Evolutionary conservation across 2,329 filamentous ascomycete genomes (phyloP).

Genomic region (Endocalyx cinctus): DNA sequence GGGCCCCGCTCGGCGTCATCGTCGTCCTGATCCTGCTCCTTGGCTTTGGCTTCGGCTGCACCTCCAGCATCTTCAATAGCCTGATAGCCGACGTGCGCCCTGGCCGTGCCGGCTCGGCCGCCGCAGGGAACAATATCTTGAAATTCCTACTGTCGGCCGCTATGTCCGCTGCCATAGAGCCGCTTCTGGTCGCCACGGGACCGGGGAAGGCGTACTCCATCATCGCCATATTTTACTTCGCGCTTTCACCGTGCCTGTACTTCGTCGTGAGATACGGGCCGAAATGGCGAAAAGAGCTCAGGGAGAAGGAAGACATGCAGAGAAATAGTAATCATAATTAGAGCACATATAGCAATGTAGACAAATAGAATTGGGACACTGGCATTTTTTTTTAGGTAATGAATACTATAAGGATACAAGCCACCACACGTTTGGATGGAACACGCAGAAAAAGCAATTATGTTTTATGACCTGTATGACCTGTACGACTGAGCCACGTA

Average conservation of each 20-base stretch:
- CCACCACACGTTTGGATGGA: no score
- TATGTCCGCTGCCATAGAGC: constrained; percentile 54
- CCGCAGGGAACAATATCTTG: constrained; percentile 58
- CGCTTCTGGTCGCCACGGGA: constrained; percentile 51
- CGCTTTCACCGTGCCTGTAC: constrained; percentile 43
- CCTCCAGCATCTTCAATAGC: constrained; percentile 55
- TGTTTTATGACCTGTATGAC: no score
- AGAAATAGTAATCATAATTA: no score
- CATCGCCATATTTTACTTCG: constrained; percentile 44
- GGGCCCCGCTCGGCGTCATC: constrained; percentile 45
- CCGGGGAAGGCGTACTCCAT: constrained; percentile 58
- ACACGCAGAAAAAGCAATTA: no score
- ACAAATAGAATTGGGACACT: no score
- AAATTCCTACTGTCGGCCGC: constrained; percentile 55
- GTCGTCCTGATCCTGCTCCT: constrained; percentile 53
- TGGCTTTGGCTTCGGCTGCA: constrained; percentile 51
- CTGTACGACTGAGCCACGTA: no score
- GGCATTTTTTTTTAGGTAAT: no score
- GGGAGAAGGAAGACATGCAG: constrained; percentile 35
- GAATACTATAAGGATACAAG: no score
- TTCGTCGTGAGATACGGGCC: constrained; percentile 42
- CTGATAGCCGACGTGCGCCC: constrained; percentile 60
- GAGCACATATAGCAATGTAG: no score
- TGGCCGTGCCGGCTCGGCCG: constrained; percentile 52
- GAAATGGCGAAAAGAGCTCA: constrained; percentile 43